Percentiles rank a stretch among this genome's conserved stretches.
Evolutionary conservation across 495 filamentous ascomycete species (phyloP).

Genomic region (Lasiosphaeris hirsuta): DNA sequence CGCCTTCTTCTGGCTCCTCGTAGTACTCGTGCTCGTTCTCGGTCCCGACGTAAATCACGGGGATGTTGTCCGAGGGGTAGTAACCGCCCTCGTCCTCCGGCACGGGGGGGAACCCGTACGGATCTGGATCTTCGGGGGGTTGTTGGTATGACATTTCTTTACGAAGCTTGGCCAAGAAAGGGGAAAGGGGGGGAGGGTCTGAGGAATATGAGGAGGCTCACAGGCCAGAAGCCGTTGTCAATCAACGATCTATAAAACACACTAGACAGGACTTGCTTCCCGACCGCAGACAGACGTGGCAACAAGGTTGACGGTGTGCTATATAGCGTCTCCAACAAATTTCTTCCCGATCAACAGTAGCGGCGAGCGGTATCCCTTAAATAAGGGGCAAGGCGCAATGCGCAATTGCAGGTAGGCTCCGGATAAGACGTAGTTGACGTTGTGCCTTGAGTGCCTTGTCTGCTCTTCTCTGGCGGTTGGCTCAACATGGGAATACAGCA

Average conservation of each 20-base stretch:
- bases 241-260: too few species aligned
- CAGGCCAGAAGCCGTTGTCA: slow-evolving; percentile 8
- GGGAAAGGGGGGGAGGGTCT: slow-evolving; percentile 5
- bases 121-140: slow-evolving; percentile 24
- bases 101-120: slow-evolving; percentile 8
- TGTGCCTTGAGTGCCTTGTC: background rate
- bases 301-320: too few species aligned
- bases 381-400: background rate
- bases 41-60: slow-evolving; percentile 3
- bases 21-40: background rate
- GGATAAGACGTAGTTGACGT: background rate
- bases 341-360: background rate
- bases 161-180: background rate
- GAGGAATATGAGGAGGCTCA: slow-evolving; percentile 18
- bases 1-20: slow-evolving; percentile 9
- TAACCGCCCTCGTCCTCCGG: background rate
- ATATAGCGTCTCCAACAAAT: too few species aligned
- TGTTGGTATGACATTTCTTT: slow-evolving; percentile 32
- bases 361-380: background rate
- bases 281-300: too few species aligned
- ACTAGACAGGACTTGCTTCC: too few species aligned
- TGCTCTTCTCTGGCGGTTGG: background rate
- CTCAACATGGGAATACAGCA: slow-evolving; percentile 6
- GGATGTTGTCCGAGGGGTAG: slow-evolving; percentile 3
- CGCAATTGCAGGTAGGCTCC: background rate